These are phyloP conservation scores for Colletotrichum eremochloae DNA, from an alignment of 2,329 filamentous ascomycete species.

Conservation along the genomic window DNA sequence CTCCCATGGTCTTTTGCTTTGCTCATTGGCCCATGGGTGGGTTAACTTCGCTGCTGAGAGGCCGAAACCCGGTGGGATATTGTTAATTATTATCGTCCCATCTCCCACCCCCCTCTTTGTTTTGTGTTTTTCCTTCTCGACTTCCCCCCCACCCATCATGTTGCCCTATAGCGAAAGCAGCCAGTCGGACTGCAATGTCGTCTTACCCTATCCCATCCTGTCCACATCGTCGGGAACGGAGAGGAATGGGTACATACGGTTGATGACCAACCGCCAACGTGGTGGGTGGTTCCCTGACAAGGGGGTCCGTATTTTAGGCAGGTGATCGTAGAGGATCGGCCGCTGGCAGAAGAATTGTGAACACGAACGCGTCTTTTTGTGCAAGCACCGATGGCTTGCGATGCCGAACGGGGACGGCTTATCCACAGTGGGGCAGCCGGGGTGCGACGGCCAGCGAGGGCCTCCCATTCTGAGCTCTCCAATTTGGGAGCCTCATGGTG, in stretches of 20 bases:
- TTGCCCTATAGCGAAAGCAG: constrained; percentile 22
- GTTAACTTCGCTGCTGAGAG: constrained; percentile 13
- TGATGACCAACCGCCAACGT: constrained; percentile 37
- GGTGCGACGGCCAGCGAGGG: not conserved
- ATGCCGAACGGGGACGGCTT: constrained; percentile 26
- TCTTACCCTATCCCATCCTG: constrained; percentile 34
- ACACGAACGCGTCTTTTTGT: constrained; percentile 31
- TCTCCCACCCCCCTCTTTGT: not conserved
- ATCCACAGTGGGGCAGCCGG: constrained; percentile 25
- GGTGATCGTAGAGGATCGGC: constrained; percentile 35
- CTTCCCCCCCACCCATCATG: constrained; percentile 5
- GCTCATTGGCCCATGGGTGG: not conserved
- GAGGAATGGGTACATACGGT: constrained; percentile 20
- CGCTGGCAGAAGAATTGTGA: constrained; percentile 25
- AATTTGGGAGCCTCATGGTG: not conserved
- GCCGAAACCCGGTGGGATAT: constrained; percentile 6
- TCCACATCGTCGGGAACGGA: constrained; percentile 41
- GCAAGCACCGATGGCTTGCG: constrained; percentile 36
- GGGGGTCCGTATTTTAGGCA: constrained; percentile 33
- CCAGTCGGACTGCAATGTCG: constrained; percentile 37
- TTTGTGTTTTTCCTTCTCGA: constrained; percentile 13
- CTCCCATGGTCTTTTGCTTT: not conserved
- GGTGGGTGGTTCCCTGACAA: constrained; percentile 31
- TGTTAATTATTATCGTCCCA: not conserved
- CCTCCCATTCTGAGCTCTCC: not conserved